phyloP scores from a whole-genome alignment of 352 stramenopile genomes.

The Globisporangium sylvaticum region DNA sequence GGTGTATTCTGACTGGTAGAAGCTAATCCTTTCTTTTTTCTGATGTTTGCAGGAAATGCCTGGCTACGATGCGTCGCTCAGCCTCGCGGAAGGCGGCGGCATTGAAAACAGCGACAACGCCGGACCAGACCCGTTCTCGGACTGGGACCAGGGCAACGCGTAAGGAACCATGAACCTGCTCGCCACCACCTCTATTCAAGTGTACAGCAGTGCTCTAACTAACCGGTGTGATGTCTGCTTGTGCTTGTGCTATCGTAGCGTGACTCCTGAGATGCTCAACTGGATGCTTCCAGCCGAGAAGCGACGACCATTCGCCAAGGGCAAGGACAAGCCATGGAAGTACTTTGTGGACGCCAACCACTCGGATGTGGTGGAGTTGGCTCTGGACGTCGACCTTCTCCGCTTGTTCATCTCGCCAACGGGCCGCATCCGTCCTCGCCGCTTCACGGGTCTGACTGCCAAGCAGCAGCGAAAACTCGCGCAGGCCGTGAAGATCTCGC shows the following conservation, averaged over 20 bases:
- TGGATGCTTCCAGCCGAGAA: slow-evolving; percentile 74
- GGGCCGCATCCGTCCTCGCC: slow-evolving; percentile 75
- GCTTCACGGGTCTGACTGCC: slow-evolving; percentile 75
- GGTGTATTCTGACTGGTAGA: background rate
- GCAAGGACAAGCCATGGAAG: slow-evolving; percentile 70
- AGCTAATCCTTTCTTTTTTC: background rate
- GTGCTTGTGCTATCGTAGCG: slow-evolving; percentile 8
- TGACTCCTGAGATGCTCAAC: slow-evolving; percentile 75
- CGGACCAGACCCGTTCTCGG: slow-evolving; percentile 36
- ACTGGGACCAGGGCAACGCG: slow-evolving; percentile 54
- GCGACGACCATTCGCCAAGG: slow-evolving; percentile 50
- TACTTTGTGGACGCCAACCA: slow-evolving; percentile 76
- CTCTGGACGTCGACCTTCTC: slow-evolving; percentile 73
- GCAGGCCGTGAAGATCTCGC: slow-evolving; percentile 73
- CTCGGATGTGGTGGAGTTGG: slow-evolving; percentile 69
- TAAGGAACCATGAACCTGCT: slow-evolving; percentile 22
- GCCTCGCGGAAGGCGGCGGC: slow-evolving; percentile 45
- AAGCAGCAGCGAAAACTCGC: slow-evolving; percentile 83
- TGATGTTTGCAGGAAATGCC: slow-evolving; percentile 47
- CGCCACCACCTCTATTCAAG: background rate
- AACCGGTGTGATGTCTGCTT: background rate
- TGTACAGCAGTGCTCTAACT: background rate
- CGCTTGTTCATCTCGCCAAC: slow-evolving; percentile 81
- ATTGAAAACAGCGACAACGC: slow-evolving; percentile 27
- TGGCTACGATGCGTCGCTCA: slow-evolving; percentile 57